Conservation (phyloP, 2,329 filamentous ascomycete species). For the Colletotrichum salicis region DNA sequence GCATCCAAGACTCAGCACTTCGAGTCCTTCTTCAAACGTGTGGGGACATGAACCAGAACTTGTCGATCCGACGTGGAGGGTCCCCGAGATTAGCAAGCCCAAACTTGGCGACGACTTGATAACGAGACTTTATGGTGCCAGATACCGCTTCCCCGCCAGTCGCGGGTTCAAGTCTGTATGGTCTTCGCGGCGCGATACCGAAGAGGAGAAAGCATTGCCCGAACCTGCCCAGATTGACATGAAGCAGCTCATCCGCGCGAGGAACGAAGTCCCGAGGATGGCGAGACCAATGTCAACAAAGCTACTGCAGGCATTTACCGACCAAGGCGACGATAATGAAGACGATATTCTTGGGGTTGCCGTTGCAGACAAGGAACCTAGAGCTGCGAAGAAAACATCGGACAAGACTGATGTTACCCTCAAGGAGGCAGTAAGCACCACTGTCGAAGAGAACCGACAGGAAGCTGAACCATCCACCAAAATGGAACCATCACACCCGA, state of each 20-base stretch:
- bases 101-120: conserved; percentile 35
- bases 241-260: conserved; percentile 18
- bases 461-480: too few species aligned
- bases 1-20: conserved; percentile 29
- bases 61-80: conserved; percentile 51
- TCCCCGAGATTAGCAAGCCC: conserved; percentile 46
- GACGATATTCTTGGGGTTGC: conserved; percentile 44
- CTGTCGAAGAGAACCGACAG: background rate
- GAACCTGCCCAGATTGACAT: conserved; percentile 12
- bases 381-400: background rate
- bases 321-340: conserved; percentile 39
- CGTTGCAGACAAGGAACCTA: background rate
- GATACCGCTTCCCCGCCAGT: conserved; percentile 29
- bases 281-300: conserved; percentile 27
- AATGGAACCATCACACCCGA: background rate
- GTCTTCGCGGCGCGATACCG: conserved; percentile 29
- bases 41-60: conserved; percentile 35
- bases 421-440: background rate
- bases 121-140: conserved; percentile 12
- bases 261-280: conserved; percentile 12
- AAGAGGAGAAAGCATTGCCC: background rate
- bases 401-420: too few species aligned
- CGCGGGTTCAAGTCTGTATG: conserved; percentile 32
- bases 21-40: conserved; percentile 21
- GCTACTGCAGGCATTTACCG: conserved; percentile 12